phyloP scores from a whole-genome alignment of 2,329 filamentous ascomycete species.

The Sporothrix globosa region DNA sequence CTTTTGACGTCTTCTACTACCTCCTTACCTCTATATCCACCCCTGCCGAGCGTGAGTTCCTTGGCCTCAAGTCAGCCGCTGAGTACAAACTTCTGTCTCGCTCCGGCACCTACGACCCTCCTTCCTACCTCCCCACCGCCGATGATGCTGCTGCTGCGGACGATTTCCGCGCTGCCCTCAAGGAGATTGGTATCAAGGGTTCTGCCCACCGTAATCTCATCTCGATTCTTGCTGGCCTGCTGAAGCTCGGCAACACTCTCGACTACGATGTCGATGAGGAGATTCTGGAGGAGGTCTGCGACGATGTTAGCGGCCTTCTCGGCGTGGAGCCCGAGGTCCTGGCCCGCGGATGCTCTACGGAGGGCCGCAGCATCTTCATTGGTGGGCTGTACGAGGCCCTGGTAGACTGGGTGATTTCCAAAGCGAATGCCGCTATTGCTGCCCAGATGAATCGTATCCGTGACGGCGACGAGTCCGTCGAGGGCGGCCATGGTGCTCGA shows the following conservation, averaged over 20 bases:
- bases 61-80: conserved; percentile 76
- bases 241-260: conserved; percentile 90
- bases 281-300: conserved; percentile 79
- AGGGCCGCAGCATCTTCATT: conserved; percentile 81
- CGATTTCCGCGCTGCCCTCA: conserved; percentile 84
- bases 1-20: conserved; percentile 98
- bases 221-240: conserved; percentile 78
- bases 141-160: conserved; percentile 93
- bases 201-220: conserved; percentile 79
- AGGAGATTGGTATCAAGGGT: conserved; percentile 92
- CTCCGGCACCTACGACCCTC: conserved; percentile 83
- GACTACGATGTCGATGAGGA: conserved; percentile 86
- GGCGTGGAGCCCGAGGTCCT: conserved; percentile 86
- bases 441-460: conserved; percentile 70
- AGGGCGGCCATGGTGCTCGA: conserved; percentile 59
- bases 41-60: conserved; percentile 82
- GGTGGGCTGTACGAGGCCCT: conserved; percentile 89
- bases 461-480: conserved; percentile 68
- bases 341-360: conserved; percentile 74
- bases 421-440: conserved; percentile 83
- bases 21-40: conserved; percentile 90
- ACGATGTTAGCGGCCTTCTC: conserved; percentile 84
- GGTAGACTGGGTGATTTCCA: conserved; percentile 90
- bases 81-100: conserved; percentile 77
- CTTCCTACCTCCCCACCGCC: conserved; percentile 85